These are phyloP conservation scores for Candida silvatica DNA, from an alignment of 805 yeast species.

Conservation along the genomic window DNA sequence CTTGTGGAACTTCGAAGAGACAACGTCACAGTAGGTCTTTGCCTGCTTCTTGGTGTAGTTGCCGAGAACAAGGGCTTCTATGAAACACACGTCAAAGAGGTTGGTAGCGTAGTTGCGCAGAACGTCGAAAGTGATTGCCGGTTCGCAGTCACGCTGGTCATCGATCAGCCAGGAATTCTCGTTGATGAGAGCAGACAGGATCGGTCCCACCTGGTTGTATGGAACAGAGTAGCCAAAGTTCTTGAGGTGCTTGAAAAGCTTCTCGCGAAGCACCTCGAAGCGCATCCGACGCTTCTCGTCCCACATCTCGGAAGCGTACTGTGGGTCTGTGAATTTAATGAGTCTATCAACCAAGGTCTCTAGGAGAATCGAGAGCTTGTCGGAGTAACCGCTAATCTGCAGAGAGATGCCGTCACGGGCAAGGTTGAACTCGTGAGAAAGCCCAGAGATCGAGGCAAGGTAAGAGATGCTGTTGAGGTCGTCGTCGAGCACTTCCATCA, in stretches of 20 bases:
- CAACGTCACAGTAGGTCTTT: conserved; percentile 33
- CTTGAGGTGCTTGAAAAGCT: conserved; percentile 47
- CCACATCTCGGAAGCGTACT: conserved; percentile 18
- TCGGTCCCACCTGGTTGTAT: conserved; percentile 63
- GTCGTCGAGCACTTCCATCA: conserved; percentile 68
- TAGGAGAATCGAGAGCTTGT: conserved; percentile 61
- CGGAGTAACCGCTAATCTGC: conserved; percentile 71
- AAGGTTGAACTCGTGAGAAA: conserved; percentile 45
- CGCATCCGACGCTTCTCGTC: conserved; percentile 38
- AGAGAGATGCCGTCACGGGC: conserved; percentile 67
- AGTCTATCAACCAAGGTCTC: conserved; percentile 51
- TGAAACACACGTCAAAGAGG: conserved; percentile 49
- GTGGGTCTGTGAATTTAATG: conserved; percentile 28
- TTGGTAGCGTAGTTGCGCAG: conserved; percentile 35
- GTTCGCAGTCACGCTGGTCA: conserved; percentile 47
- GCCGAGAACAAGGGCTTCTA: conserved; percentile 73
- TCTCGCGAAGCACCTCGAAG: conserved; percentile 61
- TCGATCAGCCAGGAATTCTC: conserved; percentile 61
- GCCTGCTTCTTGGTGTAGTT: conserved; percentile 55
- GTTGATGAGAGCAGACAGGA: conserved; percentile 55
- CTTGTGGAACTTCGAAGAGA: conserved; percentile 21
- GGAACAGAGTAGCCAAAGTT: conserved; percentile 73
- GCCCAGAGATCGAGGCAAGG: conserved; percentile 78
- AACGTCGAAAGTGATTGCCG: conserved; percentile 37
- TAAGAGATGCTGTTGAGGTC: conserved; percentile 68